A percentile compares a stretch with the other conserved stretches of the same genome.
Conservation (phyloP, 768 basidiomycete genomes). For the Lactarius akahatsu region DNA sequence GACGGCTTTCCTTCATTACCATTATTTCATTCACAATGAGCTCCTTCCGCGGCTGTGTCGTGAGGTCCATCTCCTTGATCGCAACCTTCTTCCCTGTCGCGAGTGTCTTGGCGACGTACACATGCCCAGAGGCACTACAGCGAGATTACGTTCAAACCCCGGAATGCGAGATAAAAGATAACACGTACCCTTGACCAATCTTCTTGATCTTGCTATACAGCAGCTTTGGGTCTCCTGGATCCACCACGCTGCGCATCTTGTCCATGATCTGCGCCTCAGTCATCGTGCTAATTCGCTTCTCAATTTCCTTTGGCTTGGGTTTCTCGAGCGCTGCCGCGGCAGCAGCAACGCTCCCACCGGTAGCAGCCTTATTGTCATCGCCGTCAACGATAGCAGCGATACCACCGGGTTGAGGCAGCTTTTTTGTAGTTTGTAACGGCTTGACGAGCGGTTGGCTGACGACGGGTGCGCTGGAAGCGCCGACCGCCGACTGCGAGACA, state of each 20-base stretch:
- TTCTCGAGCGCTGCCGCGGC: constrained; percentile 66
- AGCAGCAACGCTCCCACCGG: constrained; percentile 54
- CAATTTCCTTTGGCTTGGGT: constrained; percentile 58
- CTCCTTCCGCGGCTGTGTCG: constrained; percentile 95
- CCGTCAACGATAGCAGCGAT: constrained; percentile 49
- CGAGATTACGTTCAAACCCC: constrained; percentile 4
- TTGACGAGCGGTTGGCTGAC: constrained; percentile 62
- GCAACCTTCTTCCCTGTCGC: constrained; percentile 85
- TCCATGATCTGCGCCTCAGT: constrained; percentile 98
- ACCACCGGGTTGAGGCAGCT: constrained; percentile 50
- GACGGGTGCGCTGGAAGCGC: constrained; percentile 48
- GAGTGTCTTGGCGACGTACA: constrained; percentile 93
- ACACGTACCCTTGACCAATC: constrained; percentile 92
- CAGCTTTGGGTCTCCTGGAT: constrained; percentile 79
- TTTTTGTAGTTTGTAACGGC: constrained; percentile 68
- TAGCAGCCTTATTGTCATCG: constrained; percentile 43
- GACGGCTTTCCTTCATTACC: constrained; percentile 98
- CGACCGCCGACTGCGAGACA: constrained; percentile 45
- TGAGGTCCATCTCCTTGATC: constrained; percentile 97
- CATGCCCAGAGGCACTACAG: constrained; percentile 89
- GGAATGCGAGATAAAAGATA: constrained; percentile 16
- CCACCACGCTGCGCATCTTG: constrained; percentile 87
- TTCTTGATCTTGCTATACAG: constrained; percentile 98
- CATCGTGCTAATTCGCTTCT: constrained; percentile 94
- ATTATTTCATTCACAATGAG: constrained; percentile 97